phyloP scores from a whole-genome alignment of 495 filamentous ascomycete genomes.

The Podospora pseudocomata region DNA sequence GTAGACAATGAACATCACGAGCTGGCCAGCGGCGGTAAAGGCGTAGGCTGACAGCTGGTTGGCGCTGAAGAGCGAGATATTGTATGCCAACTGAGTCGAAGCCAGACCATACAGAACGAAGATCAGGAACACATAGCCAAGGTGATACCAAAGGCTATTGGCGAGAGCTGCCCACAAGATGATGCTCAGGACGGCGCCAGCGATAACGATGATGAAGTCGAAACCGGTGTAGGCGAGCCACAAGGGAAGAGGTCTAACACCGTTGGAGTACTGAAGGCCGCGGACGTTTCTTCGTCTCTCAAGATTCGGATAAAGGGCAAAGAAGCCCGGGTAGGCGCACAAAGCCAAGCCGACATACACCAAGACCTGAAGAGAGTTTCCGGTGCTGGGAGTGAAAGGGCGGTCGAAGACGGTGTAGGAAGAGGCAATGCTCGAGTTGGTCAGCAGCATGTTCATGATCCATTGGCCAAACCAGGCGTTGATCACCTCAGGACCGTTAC shows the following conservation, averaged over 20 bases:
- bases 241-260: slow-evolving; percentile 64
- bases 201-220: slow-evolving; percentile 66
- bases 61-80: slow-evolving; percentile 60
- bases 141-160: slow-evolving; percentile 61
- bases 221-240: slow-evolving; percentile 77
- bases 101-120: slow-evolving; percentile 72
- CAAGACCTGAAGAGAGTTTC: slow-evolving; percentile 71
- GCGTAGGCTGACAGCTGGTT: slow-evolving; percentile 44
- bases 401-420: slow-evolving; percentile 67
- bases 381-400: slow-evolving; percentile 59
- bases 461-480: slow-evolving; percentile 67
- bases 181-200: slow-evolving; percentile 60
- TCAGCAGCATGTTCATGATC: slow-evolving; percentile 60
- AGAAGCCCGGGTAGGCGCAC: slow-evolving; percentile 75
- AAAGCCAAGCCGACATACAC: slow-evolving; percentile 76
- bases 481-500: slow-evolving; percentile 36
- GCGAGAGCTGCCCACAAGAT: slow-evolving; percentile 54
- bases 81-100: slow-evolving; percentile 66
- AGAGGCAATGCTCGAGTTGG: slow-evolving; percentile 62
- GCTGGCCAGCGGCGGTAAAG: slow-evolving; percentile 67
- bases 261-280: slow-evolving; percentile 83
- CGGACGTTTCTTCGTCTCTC: slow-evolving; percentile 75
- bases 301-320: slow-evolving; percentile 77
- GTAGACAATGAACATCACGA: slow-evolving; percentile 72
- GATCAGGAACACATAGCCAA: slow-evolving; percentile 72